Evolutionary conservation across 2,329 filamentous ascomycete species (phyloP).

Genomic region (Tolypocladium amazonense): DNA sequence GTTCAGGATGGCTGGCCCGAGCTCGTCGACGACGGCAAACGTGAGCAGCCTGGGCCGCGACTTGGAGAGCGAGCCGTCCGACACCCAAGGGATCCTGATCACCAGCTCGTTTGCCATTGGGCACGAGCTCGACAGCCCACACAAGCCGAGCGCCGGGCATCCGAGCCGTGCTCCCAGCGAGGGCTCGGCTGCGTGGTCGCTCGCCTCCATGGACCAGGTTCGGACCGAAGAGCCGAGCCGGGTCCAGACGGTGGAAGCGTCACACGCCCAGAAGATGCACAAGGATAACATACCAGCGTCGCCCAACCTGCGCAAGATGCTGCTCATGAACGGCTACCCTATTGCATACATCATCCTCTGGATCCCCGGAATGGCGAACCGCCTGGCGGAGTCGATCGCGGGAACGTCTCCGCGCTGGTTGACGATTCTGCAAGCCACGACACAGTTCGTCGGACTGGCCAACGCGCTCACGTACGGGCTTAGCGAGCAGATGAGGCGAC

Average conservation of each 20-base stretch:
- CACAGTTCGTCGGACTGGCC: slow-evolving; percentile 24
- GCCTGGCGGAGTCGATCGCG: slow-evolving; percentile 13
- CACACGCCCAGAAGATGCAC: background rate
- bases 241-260: background rate
- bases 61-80: background rate
- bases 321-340: slow-evolving; percentile 26
- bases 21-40: background rate
- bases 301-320: slow-evolving; percentile 16
- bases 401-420: slow-evolving; percentile 12
- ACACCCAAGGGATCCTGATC: slow-evolving; percentile 3
- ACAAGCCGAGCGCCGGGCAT: background rate
- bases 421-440: slow-evolving; percentile 20
- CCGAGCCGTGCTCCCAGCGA: background rate
- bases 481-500: slow-evolving; percentile 17
- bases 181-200: background rate
- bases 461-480: slow-evolving; percentile 27
- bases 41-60: background rate
- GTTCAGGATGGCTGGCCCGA: background rate
- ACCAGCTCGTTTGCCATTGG: slow-evolving; percentile 1
- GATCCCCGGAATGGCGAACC: slow-evolving; percentile 25
- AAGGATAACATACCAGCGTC: slow-evolving; percentile 3
- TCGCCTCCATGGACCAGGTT: background rate
- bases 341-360: slow-evolving; percentile 26
- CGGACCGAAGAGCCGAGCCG: background rate
- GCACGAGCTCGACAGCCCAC: background rate